Evolutionary conservation across 2,329 filamentous ascomycete species (phyloP), one percentile per base, ranked within the genome.

Genomic region (Rhinocladiella mackenziei): DNA sequence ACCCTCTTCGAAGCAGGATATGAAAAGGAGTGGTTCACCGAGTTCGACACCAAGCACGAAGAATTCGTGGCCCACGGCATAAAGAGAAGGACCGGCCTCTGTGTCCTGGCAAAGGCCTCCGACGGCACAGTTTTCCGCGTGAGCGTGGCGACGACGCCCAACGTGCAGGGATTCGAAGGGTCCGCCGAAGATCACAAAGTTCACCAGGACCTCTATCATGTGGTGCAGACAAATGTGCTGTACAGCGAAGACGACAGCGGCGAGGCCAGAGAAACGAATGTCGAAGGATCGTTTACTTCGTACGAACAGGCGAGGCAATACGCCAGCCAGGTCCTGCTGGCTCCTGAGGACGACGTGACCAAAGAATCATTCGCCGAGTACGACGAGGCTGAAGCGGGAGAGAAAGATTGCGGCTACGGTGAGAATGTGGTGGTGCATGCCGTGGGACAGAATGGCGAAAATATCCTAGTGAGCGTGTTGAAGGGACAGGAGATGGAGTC

Each of bases 401-500:
- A 61, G 23, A 54, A 37, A 7, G 59, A 62, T 25, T 61, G 58
- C 22, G 60, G 58, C 13, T 61, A 55, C 48, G 59, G 60, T 1
- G 59, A 61, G 34, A 61, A 62, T 54, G 60, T 62, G 7, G 22
- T 62, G 15, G 59, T 62, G 20, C 60, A 60, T 53, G 60, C 60
- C 2, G 50, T 57, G 1, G 50, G 55, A 1, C 31, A 54, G 0
- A 52, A 57, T 26, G 57, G 60, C 18, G 55, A 57, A 31, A 61
- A 62, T 25, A 53, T 56, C 25, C 31, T 60, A 14, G 53, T 62
- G 29, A 58, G 53, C 46, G 56, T 62, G 3, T 40, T 62, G 11
- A 53, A 57, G 44, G 55, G 46, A 14, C 55, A 60, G 38, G 57
- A 54, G 31, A 40, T 62, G 44, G 55, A 59, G 41, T 53, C 47